Percentiles rank a stretch among this genome's conserved stretches.
phyloP scores from a whole-genome alignment of 306 rosid genomes.

The Crotalaria pallida region DNA sequence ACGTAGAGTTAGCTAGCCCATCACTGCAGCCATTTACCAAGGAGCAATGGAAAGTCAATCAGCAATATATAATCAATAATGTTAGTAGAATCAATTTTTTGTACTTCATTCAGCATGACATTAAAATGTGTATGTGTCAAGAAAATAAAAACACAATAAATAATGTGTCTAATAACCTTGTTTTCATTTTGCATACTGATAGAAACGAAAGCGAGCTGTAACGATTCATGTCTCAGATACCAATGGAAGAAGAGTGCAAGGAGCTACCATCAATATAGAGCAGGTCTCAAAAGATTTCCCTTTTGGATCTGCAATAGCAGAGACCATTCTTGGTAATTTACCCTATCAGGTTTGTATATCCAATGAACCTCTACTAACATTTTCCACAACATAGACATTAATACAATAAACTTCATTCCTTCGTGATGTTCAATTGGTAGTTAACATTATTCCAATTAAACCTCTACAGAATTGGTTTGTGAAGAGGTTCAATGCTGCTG shows the following conservation, averaged over 20 bases:
- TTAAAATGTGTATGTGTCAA: not conserved
- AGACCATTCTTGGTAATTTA: slow-evolving; percentile 62
- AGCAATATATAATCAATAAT: slow-evolving; percentile 57
- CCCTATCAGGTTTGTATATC: slow-evolving; percentile 64
- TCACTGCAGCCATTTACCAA: slow-evolving; percentile 79
- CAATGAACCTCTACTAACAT: not conserved
- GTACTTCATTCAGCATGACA: not conserved
- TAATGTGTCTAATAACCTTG: not conserved
- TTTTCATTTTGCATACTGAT: not conserved
- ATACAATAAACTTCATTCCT: not conserved
- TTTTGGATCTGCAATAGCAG: slow-evolving; percentile 86
- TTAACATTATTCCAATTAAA: not conserved
- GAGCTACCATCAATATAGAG: slow-evolving; percentile 41
- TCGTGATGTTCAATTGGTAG: not conserved
- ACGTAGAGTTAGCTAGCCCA: slow-evolving; percentile 44
- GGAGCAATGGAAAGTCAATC: slow-evolving; percentile 66
- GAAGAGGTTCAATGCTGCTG: slow-evolving; percentile 58
- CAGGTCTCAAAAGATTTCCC: slow-evolving; percentile 83
- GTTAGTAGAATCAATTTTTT: slow-evolving; percentile 29
- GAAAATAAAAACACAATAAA: no score
- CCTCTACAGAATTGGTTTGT: slow-evolving; percentile 51
- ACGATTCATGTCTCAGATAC: slow-evolving; percentile 66
- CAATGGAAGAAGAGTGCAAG: slow-evolving; percentile 52
- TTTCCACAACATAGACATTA: not conserved
- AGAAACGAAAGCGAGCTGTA: slow-evolving; percentile 73